A percentile compares a stretch with the other conserved stretches of the same genome.
phyloP scores from a whole-genome alignment of 2,329 filamentous ascomycete genomes.

The Paecilomyces dactylethromorphus region DNA sequence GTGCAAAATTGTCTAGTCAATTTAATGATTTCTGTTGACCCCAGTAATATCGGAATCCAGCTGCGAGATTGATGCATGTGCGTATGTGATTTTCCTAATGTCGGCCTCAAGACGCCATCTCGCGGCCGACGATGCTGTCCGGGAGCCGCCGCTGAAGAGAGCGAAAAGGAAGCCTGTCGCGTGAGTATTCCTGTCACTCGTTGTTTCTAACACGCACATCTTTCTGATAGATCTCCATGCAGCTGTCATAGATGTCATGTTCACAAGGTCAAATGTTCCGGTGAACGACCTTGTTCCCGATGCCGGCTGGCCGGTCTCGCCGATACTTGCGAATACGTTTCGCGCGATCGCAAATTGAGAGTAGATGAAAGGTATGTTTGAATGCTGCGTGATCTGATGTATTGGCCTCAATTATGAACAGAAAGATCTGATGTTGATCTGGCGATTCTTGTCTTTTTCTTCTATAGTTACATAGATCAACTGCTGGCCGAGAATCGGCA shows the following conservation, averaged over 20 bases:
- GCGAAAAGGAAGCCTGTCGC: not conserved
- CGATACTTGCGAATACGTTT: conserved; percentile 33
- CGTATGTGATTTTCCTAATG: not conserved
- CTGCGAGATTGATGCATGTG: not conserved
- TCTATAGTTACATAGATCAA: conserved; percentile 25
- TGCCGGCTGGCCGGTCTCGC: conserved; percentile 32
- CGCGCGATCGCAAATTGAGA: conserved; percentile 38
- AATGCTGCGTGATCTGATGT: conserved; percentile 1
- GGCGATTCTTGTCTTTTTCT: not conserved
- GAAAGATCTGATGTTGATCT: not conserved
- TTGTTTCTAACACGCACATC: not conserved
- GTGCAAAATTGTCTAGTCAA: not conserved
- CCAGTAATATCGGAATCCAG: not conserved
- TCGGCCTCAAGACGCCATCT: not conserved
- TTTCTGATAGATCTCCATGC: not conserved
- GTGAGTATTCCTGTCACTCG: not conserved
- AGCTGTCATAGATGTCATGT: conserved; percentile 39
- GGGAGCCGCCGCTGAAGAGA: not conserved
- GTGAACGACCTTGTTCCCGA: conserved; percentile 36
- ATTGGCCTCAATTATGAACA: too few species aligned
- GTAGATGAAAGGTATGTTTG: conserved; percentile 26
- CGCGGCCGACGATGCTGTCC: not conserved
- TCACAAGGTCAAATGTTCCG: conserved; percentile 44
- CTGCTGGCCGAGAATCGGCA: conserved; percentile 26
- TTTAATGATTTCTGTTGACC: not conserved